Percentiles rank a stretch among this genome's conserved stretches.
phyloP scores from a whole-genome alignment of 805 yeast genomes.

The Starmerella bacillaris region DNA sequence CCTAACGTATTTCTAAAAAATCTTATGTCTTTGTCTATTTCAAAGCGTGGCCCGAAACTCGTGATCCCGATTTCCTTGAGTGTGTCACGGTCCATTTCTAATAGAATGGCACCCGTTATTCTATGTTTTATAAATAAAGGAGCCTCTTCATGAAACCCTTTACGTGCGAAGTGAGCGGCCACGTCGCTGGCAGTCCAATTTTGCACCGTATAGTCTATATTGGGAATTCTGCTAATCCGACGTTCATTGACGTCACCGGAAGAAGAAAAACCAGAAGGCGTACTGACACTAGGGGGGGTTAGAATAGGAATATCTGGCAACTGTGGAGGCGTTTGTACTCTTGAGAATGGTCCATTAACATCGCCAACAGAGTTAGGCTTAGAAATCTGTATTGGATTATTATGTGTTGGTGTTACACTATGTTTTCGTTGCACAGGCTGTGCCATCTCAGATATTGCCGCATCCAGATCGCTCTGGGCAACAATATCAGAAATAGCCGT shows the following conservation, averaged over 20 bases:
- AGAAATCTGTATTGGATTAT: too few species aligned
- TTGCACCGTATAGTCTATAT: slow-evolving; percentile 1
- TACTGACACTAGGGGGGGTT: too few species aligned
- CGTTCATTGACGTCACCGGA: neutral
- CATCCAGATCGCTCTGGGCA: slow-evolving; percentile 23
- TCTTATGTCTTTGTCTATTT: slow-evolving; percentile 76
- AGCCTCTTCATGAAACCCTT: slow-evolving; percentile 63
- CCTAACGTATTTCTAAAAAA: slow-evolving; percentile 11
- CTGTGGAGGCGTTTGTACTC: too few species aligned
- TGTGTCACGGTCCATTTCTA: slow-evolving; percentile 70
- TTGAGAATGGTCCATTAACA: too few species aligned
- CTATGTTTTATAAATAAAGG: slow-evolving; percentile 72
- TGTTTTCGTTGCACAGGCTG: neutral
- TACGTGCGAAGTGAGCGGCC: slow-evolving; percentile 47
- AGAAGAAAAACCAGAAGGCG: too few species aligned
- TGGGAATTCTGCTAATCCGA: neutral
- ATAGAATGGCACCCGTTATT: slow-evolving; percentile 67
- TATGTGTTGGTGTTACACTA: too few species aligned
- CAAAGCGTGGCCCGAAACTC: slow-evolving; percentile 90
- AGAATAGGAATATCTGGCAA: too few species aligned
- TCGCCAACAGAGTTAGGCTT: too few species aligned
- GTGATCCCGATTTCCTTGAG: slow-evolving; percentile 81
- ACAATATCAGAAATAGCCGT: neutral
- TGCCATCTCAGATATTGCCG: slow-evolving; percentile 23
- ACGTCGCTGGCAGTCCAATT: slow-evolving; percentile 82